These are phyloP conservation scores for Cryptosporidium sp. DNA, from an alignment of 169 alveolate species.

Conservation along the genomic window DNA sequence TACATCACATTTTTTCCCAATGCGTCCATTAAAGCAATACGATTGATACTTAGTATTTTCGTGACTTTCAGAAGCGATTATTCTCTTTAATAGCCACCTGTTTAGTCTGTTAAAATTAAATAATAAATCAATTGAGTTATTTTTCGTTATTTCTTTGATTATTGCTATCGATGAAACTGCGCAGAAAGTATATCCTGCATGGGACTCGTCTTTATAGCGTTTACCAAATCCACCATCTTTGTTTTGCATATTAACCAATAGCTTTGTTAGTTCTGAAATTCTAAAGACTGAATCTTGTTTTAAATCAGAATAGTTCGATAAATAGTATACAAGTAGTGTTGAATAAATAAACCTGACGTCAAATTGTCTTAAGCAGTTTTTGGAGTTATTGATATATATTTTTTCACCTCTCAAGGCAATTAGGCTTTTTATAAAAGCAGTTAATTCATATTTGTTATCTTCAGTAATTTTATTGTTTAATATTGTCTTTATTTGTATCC, in stretches of 20 bases:
- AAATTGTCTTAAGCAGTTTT: neutral
- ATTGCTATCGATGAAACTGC: constrained; percentile 77
- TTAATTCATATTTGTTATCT: constrained; percentile 13
- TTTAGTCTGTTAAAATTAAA: constrained; percentile 17
- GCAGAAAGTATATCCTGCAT: constrained; percentile 81
- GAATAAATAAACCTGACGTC: constrained; percentile 61
- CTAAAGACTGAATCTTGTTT: neutral
- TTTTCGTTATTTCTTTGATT: constrained; percentile 16
- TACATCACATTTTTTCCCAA: constrained; percentile 79
- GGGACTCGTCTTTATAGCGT: constrained; percentile 80
- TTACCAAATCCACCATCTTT: constrained; percentile 80
- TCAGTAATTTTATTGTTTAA: neutral
- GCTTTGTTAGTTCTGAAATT: constrained; percentile 3
- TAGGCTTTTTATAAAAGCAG: neutral
- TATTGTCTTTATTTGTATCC: constrained; percentile 19
- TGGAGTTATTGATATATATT: constrained; percentile 21
- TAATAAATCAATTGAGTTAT: neutral
- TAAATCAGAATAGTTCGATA: neutral
- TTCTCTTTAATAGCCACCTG: constrained; percentile 54
- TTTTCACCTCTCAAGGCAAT: neutral
- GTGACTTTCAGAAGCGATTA: constrained; percentile 77
- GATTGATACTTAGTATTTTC: constrained; percentile 31
- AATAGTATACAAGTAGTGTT: constrained; percentile 10
- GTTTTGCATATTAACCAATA: constrained; percentile 34
- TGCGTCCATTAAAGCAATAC: constrained; percentile 79